Conservation (phyloP, 148 eudicot species). For the Mesembryanthemum crystallinum region DNA sequence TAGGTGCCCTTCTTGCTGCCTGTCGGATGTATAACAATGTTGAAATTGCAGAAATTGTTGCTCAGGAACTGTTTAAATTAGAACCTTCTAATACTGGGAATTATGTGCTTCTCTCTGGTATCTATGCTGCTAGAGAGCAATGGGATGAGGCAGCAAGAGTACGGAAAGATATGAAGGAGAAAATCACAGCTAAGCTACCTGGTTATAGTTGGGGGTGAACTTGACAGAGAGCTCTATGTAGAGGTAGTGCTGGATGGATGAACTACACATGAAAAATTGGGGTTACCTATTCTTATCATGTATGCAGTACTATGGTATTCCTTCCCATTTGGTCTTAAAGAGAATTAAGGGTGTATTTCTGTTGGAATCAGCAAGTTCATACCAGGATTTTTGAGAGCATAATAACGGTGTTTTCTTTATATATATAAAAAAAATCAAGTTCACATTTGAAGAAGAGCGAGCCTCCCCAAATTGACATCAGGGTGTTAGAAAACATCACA, state of each 20-base stretch:
- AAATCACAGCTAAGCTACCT: conserved; percentile 32
- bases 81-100: conserved; percentile 47
- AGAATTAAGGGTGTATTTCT: too few relatives aligned
- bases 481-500: too few relatives aligned
- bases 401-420: too few relatives aligned
- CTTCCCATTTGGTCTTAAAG: too few relatives aligned
- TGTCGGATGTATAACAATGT: conserved; percentile 39
- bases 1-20: conserved; percentile 49
- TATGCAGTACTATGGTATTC: too few relatives aligned
- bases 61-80: conserved; percentile 36
- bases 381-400: too few relatives aligned
- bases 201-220: conserved; percentile 39
- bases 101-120: conserved; percentile 47
- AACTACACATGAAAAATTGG: not conserved
- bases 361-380: too few relatives aligned
- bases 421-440: too few relatives aligned
- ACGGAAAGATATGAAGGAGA: conserved; percentile 38
- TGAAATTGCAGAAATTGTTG: conserved; percentile 38
- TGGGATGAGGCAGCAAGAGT: conserved; percentile 40
- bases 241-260: not conserved
- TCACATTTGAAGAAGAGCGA: too few relatives aligned
- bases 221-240: not conserved
- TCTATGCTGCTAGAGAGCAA: conserved; percentile 45
- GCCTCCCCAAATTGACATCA: too few relatives aligned
- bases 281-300: not conserved